A percentile compares a stretch with the other conserved stretches of the same genome.
phyloP scores from a whole-genome alignment of 108 stramenopile genomes.

The Nitzschia sp. region DNA sequence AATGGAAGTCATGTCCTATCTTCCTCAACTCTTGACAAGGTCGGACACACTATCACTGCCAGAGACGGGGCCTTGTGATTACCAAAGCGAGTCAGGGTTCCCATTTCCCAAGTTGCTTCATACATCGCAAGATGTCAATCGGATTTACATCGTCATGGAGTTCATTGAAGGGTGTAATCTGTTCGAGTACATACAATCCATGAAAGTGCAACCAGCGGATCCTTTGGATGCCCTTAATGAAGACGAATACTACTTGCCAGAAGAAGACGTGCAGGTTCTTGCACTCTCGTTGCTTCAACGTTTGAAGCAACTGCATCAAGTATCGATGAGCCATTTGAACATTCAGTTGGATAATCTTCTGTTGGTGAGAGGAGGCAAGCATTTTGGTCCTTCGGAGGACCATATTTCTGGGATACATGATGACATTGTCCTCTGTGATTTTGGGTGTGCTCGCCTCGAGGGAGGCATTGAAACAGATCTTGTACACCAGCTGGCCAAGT shows the following conservation, averaged over 20 bases:
- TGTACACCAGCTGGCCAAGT: not conserved
- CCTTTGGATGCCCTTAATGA: not conserved
- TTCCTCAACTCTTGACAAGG: not conserved
- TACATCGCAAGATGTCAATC: constrained; percentile 5
- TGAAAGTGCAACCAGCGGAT: not conserved
- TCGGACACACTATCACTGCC: too few relatives aligned
- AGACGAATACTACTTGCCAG: not conserved
- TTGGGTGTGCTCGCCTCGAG: constrained; percentile 12
- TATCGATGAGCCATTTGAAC: constrained; percentile 18
- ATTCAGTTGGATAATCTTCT: constrained; percentile 28
- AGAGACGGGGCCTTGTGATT: too few relatives aligned
- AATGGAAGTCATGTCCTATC: constrained; percentile 8
- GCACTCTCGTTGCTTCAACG: constrained; percentile 7
- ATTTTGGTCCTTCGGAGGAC: too few relatives aligned
- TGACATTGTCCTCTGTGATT: constrained; percentile 23
- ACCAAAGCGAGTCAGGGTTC: not conserved
- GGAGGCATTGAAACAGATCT: not conserved
- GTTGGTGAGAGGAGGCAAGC: not conserved
- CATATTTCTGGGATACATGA: too few relatives aligned
- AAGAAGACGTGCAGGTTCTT: constrained; percentile 13
- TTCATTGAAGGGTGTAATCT: constrained; percentile 22
- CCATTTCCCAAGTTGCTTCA: not conserved
- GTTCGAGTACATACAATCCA: not conserved
- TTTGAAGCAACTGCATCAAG: constrained; percentile 12
- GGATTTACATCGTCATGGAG: constrained; percentile 24